Evolutionary conservation across 2,329 filamentous ascomycete species (phyloP).

Genomic region (Ascocoryne sarcoides): DNA sequence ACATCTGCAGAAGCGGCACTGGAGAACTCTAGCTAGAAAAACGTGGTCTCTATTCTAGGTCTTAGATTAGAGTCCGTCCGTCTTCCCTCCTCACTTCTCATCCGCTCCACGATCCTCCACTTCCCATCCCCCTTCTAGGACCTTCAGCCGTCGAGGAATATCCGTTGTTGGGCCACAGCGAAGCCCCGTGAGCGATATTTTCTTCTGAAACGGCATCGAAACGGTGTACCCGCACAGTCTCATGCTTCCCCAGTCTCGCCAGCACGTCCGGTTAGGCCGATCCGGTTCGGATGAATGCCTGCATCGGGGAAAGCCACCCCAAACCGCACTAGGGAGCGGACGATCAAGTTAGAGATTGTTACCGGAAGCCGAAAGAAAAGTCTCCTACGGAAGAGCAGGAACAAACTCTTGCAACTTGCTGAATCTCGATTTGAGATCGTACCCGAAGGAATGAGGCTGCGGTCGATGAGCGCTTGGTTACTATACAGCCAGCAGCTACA

Average conservation of each 20-base stretch:
- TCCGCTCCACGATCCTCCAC: background rate
- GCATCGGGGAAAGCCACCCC: background rate
- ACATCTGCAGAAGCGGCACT: background rate
- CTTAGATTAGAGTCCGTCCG: background rate
- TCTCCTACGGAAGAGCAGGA: too few relatives aligned
- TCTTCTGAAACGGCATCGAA: background rate
- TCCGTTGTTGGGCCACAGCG: background rate
- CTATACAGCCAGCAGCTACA: background rate
- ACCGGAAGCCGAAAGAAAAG: background rate
- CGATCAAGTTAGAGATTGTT: background rate
- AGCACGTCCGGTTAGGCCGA: background rate
- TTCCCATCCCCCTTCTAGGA: background rate
- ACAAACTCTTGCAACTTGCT: background rate
- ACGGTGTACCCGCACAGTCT: background rate
- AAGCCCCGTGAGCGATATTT: background rate
- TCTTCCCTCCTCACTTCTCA: background rate
- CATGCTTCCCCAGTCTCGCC: background rate
- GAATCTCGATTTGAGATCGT: background rate
- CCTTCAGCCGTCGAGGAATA: background rate
- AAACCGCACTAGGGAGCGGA: background rate
- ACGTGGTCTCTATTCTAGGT: background rate
- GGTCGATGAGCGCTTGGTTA: background rate
- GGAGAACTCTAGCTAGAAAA: background rate
- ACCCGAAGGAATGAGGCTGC: background rate
- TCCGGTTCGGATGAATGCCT: background rate